Evolutionary conservation across 176 grass and related monocot species (phyloP), one percentile per base, ranked within the genome.

Genomic region (Urochloa ruziziensis): DNA sequence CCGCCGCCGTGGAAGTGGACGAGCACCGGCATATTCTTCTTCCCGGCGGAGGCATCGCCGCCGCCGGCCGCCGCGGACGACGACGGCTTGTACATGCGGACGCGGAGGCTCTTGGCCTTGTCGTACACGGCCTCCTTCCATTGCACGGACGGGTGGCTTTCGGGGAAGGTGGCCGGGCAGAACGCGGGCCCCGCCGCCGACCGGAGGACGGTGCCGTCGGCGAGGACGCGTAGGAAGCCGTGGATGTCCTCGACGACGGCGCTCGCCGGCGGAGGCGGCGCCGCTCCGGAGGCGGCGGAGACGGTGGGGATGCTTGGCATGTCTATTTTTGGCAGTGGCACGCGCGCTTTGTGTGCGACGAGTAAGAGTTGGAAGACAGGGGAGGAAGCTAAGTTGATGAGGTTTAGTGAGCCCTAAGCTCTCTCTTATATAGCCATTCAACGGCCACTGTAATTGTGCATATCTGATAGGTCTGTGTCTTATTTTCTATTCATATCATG

Each of bases 1-100:
- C 94, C 94, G 11, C 94, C 92, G 47, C 92, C 90, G 68, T 97
- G 94, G 88, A 91, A 94, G 88, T 92, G 89, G 81, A 94, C 74
- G 34, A 90, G 77, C 62, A 92, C 80, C 6, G 87, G 88, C 34
- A 92, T n/a, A n/a, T n/a, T 79, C 56, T 90, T 90, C 19, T 42
- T 35, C 2, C 27, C 25, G 18, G 39, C n/a, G n/a, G n/a, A n/a
- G n/a, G n/a, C 62, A 1, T 3, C 60, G 63, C 33, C 23, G 19
- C 30, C 34, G 35, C 5, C 60, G 4, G 10, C 40, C 2, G 6
- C 5, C 19, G 39, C 18, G n/a, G n/a, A n/a, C n/a, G n/a, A n/a
- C n/a, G n/a, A n/a, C 21, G 90, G 93, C 67, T 70, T 90, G 93
- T 95, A 95, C 52, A 90, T 89, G 32, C 93, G 93, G 85, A 95